Base-by-base conservation (phyloP, 495 filamentous ascomycete species). In the Penicillium pulvis region DNA sequence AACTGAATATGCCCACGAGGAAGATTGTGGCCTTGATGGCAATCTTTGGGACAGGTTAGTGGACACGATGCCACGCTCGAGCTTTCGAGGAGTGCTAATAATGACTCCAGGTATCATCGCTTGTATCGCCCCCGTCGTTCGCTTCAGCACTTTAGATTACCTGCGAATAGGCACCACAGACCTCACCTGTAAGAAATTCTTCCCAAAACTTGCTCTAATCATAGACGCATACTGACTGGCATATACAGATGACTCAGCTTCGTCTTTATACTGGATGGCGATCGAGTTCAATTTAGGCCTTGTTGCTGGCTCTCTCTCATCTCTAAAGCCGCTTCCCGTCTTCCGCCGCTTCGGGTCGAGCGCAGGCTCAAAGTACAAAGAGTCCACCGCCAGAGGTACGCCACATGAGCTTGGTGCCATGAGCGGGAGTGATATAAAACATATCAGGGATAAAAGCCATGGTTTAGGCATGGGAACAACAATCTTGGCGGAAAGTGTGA, bases 51-150 rank as follows among this genome's bases (percentile, higher is more conserved):
- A 46, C 57, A 31, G 57, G 57, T 59, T 35, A 8, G 33, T 35
- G 9, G 33, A 35, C 11, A 28, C 33, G 11, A 35, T 3, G 28
- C 4, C 4, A 4, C 24, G 30, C 39, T 36, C 2, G 11, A 5
- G 14, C 7, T 9, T n/a, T 14, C 16, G 14, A 14, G 10, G 16
- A 17, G 7, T 19, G 42, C 26, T 57, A 41, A 59, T 20, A 7
- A 17, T 23, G 4, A 42, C 10, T 11, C 6, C 9, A 59, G 57
- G 57, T 59, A 44, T 49, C 10, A 59, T 59, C 28, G 57, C 50
- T 12, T 59, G 57, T n/a, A 59, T 59, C 43, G 50, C 57, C 7
- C 57, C 57, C n/a, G 43, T 59, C 11, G 57, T 59, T 8, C 57
- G 57, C 30, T 59, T 59, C n/a, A 59, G 57, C 51, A 59, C 57